Conservation (phyloP, 768 basidiomycete genomes). For the Suillus alpinus region DNA sequence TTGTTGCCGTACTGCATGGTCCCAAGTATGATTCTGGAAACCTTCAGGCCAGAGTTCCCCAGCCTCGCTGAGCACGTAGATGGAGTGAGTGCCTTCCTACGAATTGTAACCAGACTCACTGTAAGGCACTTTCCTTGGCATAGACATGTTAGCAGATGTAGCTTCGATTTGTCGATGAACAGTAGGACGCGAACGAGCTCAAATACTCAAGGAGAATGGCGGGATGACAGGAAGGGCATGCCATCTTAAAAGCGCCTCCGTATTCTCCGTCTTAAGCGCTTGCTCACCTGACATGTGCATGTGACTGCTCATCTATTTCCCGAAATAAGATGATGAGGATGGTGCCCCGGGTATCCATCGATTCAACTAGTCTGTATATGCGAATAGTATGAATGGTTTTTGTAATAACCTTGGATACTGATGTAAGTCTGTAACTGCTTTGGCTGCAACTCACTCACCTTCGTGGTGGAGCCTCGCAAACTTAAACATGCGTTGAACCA, state of each 20-base stretch:
- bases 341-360: neutral
- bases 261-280: neutral
- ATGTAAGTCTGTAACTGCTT: neutral
- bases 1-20: slow-evolving; percentile 44
- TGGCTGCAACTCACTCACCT: neutral
- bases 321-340: neutral
- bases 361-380: neutral
- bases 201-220: neutral
- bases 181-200: neutral
- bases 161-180: neutral
- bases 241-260: neutral
- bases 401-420: neutral
- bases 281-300: slow-evolving; percentile 1
- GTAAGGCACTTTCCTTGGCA: slow-evolving; percentile 28
- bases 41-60: slow-evolving; percentile 48
- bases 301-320: neutral
- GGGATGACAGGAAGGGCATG: neutral
- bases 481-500: neutral
- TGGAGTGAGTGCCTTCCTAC: neutral
- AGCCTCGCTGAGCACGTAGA: slow-evolving; percentile 32
- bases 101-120: slow-evolving; percentile 21
- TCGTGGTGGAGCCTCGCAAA: neutral
- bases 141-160: slow-evolving; percentile 14
- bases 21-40: slow-evolving; percentile 51
- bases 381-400: neutral